Evolutionary conservation across 164 flowering plant species (phyloP), one percentile per base, ranked within the genome.

Genomic region (Umbilicus rupestris): DNA sequence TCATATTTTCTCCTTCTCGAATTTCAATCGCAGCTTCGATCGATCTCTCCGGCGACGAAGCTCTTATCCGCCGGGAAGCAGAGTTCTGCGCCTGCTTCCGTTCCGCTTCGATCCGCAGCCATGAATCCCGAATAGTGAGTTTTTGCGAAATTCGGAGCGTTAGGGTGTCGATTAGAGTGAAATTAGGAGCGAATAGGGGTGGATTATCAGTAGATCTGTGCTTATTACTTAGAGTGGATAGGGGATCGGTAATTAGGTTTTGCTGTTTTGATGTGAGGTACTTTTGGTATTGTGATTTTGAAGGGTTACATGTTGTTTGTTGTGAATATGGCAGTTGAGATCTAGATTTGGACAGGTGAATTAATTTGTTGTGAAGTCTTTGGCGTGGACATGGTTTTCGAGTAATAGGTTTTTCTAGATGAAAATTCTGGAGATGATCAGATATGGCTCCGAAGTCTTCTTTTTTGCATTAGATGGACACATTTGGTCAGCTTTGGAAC

Each of bases 121-220:
- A 63, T 63, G 65, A 63, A 45, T 37, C 65, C 64, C 7, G 65
- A 63, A 63, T 63, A 63, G 65, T 63, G 19, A 37, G 65, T 39
- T 37, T 41, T 3, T 37, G 16, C 20, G 37, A 19, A 14, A 17
- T 39, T 63, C 17, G 20, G 11, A 35, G 29, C 31, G 15, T 15
- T 63, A 41, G 29, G 15, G 16, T 35, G 37, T 41, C 1, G 7
- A 35, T 37, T 63, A 33, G 20, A 14, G 20, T 62, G 64, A 22
- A 30, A 22, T n/a, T 37, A 28, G 7, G 20, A 16, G 19, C 7
- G 17, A 62, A 33, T 24, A 22, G 30, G 29, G 31, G 15, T 28
- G 19, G 33, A 41, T 28, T 28, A 5, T 3, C 14, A 3, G 15
- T 63, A 20, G 45, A 35, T 63, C 28, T 63, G 65, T 55, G 24